Conservation (phyloP, 1,139 yeast genomes). For the Zhuliangozyma blackwelliae region DNA sequence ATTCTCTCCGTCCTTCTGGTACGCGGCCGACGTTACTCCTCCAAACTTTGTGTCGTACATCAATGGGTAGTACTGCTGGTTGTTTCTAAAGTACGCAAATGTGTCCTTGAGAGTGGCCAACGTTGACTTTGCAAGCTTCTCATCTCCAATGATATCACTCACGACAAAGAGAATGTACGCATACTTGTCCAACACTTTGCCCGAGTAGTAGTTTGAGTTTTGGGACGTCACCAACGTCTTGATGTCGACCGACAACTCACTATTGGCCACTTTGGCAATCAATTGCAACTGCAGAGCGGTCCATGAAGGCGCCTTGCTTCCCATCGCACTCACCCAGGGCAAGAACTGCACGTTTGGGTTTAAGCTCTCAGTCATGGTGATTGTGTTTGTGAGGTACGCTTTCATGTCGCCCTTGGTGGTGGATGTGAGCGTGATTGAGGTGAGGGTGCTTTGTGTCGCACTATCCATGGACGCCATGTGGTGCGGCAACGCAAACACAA, state of each 20-base stretch:
- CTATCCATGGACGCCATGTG: constrained; percentile 48
- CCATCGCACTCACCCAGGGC: constrained; percentile 49
- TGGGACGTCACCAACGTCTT: constrained; percentile 41
- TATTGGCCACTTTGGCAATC: constrained; percentile 52
- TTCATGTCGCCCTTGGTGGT: constrained; percentile 66
- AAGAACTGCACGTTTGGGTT: constrained; percentile 50
- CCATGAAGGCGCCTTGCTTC: constrained; percentile 33
- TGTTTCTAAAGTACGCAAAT: constrained; percentile 43
- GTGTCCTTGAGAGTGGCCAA: constrained; percentile 51
- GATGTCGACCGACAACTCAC: constrained; percentile 58
- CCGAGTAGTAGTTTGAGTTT: constrained; percentile 60
- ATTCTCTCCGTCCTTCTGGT: constrained; percentile 43
- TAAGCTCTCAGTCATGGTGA: constrained; percentile 50
- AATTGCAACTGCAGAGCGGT: constrained; percentile 47
- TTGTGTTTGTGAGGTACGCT: constrained; percentile 49
- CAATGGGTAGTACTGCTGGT: constrained; percentile 54
- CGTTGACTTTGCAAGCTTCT: constrained; percentile 43
- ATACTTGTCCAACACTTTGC: constrained; percentile 71
- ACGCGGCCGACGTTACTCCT: constrained; percentile 66
- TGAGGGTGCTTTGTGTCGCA: constrained; percentile 35
- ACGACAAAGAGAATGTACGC: constrained; percentile 67
- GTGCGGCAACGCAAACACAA: constrained; percentile 71
- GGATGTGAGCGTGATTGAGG: constrained; percentile 51
- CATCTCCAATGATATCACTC: constrained; percentile 55
- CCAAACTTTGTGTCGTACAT: constrained; percentile 65